Evolutionary conservation across 2,329 filamentous ascomycete genomes (phyloP).

Genomic region (Diatrype stigma): DNA sequence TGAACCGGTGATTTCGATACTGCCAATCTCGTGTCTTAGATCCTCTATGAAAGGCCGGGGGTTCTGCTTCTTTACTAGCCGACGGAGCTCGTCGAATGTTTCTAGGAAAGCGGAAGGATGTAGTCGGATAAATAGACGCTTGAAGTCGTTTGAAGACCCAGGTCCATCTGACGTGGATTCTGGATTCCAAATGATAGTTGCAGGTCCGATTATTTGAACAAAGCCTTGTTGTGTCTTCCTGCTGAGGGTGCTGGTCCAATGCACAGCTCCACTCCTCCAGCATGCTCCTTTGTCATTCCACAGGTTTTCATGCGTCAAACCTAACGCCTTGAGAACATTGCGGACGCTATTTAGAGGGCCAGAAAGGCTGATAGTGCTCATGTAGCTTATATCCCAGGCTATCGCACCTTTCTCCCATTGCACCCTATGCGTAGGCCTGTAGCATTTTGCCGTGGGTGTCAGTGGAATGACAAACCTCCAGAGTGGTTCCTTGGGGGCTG

Average conservation of each 20-base stretch:
- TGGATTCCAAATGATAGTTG: conserved; percentile 72
- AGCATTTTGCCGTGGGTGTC: conserved; percentile 84
- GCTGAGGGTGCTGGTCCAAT: conserved; percentile 47
- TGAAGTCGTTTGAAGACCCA: conserved; percentile 17
- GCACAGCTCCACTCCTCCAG: conserved; percentile 58
- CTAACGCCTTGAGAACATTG: conserved; percentile 61
- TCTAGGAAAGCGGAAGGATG: conserved; percentile 79
- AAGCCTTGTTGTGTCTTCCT: conserved; percentile 51
- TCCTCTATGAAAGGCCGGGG: conserved; percentile 63
- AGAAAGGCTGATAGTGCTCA: conserved; percentile 77
- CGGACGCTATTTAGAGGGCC: conserved; percentile 62
- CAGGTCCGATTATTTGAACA: conserved; percentile 62
- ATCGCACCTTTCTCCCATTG: conserved; percentile 71
- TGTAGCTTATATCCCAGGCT: conserved; percentile 92
- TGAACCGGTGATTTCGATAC: conserved; percentile 58
- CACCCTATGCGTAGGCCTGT: conserved; percentile 80
- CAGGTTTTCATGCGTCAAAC: conserved; percentile 54
- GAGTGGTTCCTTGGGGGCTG: conserved; percentile 68
- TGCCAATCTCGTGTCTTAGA: conserved; percentile 62
- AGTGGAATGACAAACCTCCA: conserved; percentile 88
- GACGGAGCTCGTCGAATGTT: conserved; percentile 60
- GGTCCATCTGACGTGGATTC: conserved; percentile 19
- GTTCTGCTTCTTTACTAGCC: conserved; percentile 54
- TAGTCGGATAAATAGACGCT: conserved; percentile 63
- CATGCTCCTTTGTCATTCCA: conserved; percentile 63